Conservation (phyloP, 345 rosid species). For the Clarkia xantiana region DNA sequence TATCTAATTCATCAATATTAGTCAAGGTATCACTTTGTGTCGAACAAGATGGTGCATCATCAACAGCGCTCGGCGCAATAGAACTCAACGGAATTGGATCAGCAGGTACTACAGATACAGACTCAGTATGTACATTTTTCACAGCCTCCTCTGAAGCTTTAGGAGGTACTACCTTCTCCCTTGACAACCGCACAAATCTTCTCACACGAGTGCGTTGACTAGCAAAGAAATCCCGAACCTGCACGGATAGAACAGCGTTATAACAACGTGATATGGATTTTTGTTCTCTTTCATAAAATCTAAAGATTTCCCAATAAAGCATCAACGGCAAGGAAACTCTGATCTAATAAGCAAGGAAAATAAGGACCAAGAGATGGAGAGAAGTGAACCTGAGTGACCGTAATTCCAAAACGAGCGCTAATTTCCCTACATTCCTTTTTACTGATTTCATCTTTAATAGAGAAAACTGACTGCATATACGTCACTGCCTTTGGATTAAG, state of each 20-base stretch:
- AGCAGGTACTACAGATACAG: conserved; percentile 23
- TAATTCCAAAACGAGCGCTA: conserved; percentile 79
- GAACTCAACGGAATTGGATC: conserved; percentile 38
- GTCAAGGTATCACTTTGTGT: conserved; percentile 36
- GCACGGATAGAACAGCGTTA: background rate
- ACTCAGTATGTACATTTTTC: conserved; percentile 18
- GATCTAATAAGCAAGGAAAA: background rate
- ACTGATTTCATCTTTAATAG: conserved; percentile 85
- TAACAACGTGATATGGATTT: too few species aligned
- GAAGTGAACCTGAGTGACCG: conserved; percentile 61
- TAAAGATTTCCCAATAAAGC: too few species aligned
- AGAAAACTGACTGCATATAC: conserved; percentile 78
- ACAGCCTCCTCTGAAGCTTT: conserved; percentile 16
- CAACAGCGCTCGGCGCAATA: conserved; percentile 24
- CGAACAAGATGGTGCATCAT: conserved; percentile 40
- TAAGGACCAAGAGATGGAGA: background rate
- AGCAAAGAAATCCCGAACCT: conserved; percentile 86
- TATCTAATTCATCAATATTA: conserved; percentile 52
- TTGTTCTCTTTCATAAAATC: too few species aligned
- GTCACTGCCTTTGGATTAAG: conserved; percentile 86
- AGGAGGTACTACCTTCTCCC: conserved; percentile 48
- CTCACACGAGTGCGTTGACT: conserved; percentile 83
- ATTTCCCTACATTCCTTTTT: conserved; percentile 92
- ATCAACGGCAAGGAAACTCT: too few species aligned
- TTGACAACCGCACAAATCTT: conserved; percentile 59